Evolutionary conservation across 2,329 filamentous ascomycete species (phyloP).

Genomic region (Xylaria sp.): DNA sequence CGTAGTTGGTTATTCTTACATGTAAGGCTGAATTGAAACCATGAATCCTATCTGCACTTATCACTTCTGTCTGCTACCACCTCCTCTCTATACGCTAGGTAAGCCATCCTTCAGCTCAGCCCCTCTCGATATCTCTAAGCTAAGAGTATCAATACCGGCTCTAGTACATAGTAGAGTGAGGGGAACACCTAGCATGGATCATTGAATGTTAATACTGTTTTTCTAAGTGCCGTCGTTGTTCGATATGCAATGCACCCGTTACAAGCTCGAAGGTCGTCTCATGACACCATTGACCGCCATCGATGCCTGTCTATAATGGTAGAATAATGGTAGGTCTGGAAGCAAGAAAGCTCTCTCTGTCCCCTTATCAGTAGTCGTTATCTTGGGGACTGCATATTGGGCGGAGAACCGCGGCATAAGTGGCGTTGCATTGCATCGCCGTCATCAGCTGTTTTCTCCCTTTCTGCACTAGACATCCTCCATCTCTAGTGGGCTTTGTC

Average conservation of each 20-base stretch:
- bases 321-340: background rate
- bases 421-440: conserved; percentile 35
- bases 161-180: background rate
- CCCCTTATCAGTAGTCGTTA: conserved; percentile 22
- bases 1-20: background rate
- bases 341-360: background rate
- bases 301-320: conserved; percentile 27
- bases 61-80: background rate
- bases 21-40: conserved; percentile 31
- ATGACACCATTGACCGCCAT: conserved; percentile 21
- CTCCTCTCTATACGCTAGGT: conserved; percentile 1
- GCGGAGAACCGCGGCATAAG: conserved; percentile 25
- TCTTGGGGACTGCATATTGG: conserved; percentile 23
- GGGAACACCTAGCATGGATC: background rate
- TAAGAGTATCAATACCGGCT: conserved; percentile 10
- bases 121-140: conserved; percentile 16
- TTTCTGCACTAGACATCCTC: background rate
- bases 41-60: background rate
- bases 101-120: background rate
- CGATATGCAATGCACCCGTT: background rate
- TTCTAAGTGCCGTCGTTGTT: background rate
- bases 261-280: conserved; percentile 13
- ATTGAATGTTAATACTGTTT: background rate
- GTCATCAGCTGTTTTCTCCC: conserved; percentile 28
- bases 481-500: conserved; percentile 10